Evolutionary conservation across 768 basidiomycete species (phyloP).

Genomic region (Candolleomyces eurysporus): DNA sequence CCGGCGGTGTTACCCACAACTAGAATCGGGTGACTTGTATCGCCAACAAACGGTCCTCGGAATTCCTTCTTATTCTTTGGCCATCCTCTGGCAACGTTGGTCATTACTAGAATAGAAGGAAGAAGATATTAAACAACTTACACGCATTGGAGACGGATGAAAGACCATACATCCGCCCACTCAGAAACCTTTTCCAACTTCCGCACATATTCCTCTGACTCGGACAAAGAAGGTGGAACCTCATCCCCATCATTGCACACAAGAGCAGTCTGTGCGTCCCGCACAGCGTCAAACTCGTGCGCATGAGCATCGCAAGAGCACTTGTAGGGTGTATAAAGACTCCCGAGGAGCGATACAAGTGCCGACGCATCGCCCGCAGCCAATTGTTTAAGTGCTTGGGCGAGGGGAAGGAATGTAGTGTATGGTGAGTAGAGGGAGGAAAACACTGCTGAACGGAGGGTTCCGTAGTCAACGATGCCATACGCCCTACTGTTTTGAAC

Average conservation of each 20-base stretch:
- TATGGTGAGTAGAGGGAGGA: conserved; percentile 34
- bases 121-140: conserved; percentile 14
- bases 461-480: conserved; percentile 35
- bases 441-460: conserved; percentile 30
- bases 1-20: conserved; percentile 41
- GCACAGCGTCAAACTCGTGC: conserved; percentile 1
- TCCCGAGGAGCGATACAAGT: conserved; percentile 19
- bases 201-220: conserved; percentile 26
- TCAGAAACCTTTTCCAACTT: conserved; percentile 20
- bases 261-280: conserved; percentile 23
- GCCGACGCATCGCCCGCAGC: conserved; percentile 27
- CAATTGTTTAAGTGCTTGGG: conserved; percentile 33
- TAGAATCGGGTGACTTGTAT: conserved; percentile 39
- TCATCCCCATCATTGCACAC: conserved; percentile 34
- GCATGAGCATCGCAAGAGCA: conserved; percentile 27
- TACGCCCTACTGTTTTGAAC: conserved; percentile 27
- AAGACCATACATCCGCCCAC: conserved; percentile 32
- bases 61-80: conserved; percentile 11
- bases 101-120: neutral
- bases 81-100: conserved; percentile 5
- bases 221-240: conserved; percentile 24
- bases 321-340: conserved; percentile 18
- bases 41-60: conserved; percentile 32
- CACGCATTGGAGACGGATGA: conserved; percentile 28
- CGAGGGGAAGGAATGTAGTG: conserved; percentile 28